These are phyloP conservation scores for Pelargonium cotyledonis DNA, from an alignment of 441 rosid species.

Conservation along the genomic window DNA sequence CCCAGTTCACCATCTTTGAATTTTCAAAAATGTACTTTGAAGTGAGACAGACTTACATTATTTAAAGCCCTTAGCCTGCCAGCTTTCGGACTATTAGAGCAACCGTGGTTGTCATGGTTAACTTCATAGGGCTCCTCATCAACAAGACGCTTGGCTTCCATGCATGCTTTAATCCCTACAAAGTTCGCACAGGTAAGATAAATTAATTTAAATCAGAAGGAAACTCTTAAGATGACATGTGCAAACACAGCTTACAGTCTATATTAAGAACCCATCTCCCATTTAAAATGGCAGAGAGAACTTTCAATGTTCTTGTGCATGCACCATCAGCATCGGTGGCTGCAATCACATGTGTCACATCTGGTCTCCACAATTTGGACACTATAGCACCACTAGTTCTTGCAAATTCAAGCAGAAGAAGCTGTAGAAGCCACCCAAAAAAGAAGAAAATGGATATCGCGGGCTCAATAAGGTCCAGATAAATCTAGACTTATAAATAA, in stretches of 20 bases:
- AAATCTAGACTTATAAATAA: no score
- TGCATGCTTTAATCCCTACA: conserved; percentile 81
- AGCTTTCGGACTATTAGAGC: conserved; percentile 52
- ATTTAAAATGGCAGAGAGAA: conserved; percentile 74
- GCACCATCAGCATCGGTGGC: conserved; percentile 62
- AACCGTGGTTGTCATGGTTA: conserved; percentile 58
- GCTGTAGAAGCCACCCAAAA: conserved; percentile 29
- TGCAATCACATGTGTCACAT: conserved; percentile 81
- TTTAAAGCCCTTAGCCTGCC: conserved; percentile 56
- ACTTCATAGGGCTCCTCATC: conserved; percentile 71
- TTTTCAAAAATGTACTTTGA: not conserved
- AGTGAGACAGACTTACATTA: conserved; percentile 31
- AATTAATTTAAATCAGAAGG: not conserved
- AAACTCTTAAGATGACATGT: not conserved
- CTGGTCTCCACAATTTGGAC: conserved; percentile 62
- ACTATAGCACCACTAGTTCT: conserved; percentile 44
- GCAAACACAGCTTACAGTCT: conserved; percentile 46
- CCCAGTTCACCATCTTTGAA: no score
- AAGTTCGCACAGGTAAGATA: not conserved
- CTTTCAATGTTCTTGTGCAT: conserved; percentile 69
- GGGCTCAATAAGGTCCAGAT: no score
- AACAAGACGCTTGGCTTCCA: conserved; percentile 40
- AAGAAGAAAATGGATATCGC: not conserved
- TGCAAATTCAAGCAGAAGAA: conserved; percentile 52
- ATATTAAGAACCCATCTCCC: conserved; percentile 77